phyloP scores from a whole-genome alignment of 2,329 filamentous ascomycete genomes.

The Apiospora pterosperma region DNA sequence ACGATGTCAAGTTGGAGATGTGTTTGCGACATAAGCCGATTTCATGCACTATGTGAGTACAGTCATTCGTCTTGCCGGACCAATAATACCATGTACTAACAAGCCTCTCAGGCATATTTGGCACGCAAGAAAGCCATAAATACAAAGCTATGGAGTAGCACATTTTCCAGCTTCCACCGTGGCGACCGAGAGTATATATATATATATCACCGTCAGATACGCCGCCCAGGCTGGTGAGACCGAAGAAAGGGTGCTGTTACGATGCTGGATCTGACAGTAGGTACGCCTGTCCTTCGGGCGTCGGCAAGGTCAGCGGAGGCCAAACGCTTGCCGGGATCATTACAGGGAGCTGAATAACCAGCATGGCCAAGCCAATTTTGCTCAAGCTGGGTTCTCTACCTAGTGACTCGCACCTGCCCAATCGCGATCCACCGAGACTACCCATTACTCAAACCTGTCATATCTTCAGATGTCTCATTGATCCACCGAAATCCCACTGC shows the following conservation, averaged over 20 bases:
- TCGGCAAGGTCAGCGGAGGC: not conserved
- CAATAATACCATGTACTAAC: constrained; percentile 9
- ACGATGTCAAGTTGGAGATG: constrained; percentile 64
- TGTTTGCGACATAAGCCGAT: constrained; percentile 64
- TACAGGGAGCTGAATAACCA: not conserved
- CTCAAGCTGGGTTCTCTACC: not conserved
- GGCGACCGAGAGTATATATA: not conserved
- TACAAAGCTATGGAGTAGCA: not conserved
- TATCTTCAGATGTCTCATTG: too few relatives aligned
- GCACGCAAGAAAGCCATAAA: constrained; percentile 20
- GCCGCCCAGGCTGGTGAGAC: not conserved
- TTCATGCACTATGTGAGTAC: constrained; percentile 74
- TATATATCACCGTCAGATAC: not conserved
- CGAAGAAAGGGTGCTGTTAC: not conserved
- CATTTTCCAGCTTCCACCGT: not conserved
- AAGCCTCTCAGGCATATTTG: constrained; percentile 18
- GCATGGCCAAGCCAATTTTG: not conserved
- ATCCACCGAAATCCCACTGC: not conserved
- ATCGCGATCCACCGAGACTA: not conserved
- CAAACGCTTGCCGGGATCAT: not conserved
- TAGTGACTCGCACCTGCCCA: not conserved
- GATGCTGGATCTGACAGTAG: not conserved
- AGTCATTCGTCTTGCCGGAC: not conserved
- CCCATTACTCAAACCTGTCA: not conserved
- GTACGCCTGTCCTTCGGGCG: not conserved